Base-by-base conservation (phyloP, 2,329 filamentous ascomycete genomes). In the Sphaerulina musiva region DNA sequence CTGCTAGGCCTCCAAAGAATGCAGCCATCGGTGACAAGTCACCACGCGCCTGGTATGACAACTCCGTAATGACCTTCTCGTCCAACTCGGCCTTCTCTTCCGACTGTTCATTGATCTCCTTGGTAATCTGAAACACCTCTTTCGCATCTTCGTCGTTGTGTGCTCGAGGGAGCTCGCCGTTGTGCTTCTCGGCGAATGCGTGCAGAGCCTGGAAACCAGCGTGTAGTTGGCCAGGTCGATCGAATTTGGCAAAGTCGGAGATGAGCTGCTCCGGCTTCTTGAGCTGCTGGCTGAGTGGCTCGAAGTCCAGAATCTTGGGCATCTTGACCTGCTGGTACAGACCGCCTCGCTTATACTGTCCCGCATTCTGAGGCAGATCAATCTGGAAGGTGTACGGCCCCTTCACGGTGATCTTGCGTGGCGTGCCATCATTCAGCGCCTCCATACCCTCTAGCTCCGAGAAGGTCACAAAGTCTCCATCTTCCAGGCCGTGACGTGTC, bases 301-400 rank as follows among this genome's bases (percentile, higher is more conserved):
- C 88, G 74, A 97, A 98, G 69, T 93, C 82, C 66, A 97, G 74
- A 51, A 89, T 82, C 75, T 93, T 95, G 48, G 93, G 93, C 92
- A 96, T 96, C 80, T 97, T 98, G 72, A 97, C 93, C 72, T 98
- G 93, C 39, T 88, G 86, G 72, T 87, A 98, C 56, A 95, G 81
- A 57, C 93, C 93, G 45, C 92, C 92, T 48, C 87, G 82, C 76
- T 88, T 77, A 76, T 98, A 98, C 65, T 87, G 80, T 36, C 93
- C 93, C 36, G 96, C 79, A 5, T 83, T 85, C 23, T 87, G 89
- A 8, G 97, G 89, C 69, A 96, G 89, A 41, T 92, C 93, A 63
- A 98, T 96, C 11, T 89, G 93, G 74, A 98, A 98, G 7, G 91
- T 95, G 71, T 97, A 98, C 3, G 93, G 93, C 5, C 76, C 93